Base-by-base conservation (phyloP, 164 flowering plant species). In the Vitis rotundifolia region DNA sequence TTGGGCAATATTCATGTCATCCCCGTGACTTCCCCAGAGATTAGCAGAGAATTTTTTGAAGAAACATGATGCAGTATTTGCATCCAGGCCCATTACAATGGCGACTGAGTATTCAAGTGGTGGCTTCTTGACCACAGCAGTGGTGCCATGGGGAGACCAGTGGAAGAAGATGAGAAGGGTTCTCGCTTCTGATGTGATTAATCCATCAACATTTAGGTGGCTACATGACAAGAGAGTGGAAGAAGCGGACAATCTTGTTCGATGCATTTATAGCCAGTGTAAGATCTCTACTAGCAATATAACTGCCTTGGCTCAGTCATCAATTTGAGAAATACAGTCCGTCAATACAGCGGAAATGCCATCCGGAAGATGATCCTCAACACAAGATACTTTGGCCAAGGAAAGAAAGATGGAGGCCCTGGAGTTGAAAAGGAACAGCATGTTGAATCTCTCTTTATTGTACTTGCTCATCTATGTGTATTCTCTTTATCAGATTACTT, bases 81-180 rank as follows among this genome's bases (percentile, higher is more conserved):
- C 74, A 0, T 69, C 79, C 9, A 57, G 82, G 50, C 82, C 82
- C 0, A 6, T 53, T 4, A 51, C 70, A 0, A 67, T 79, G 64
- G 67, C 75, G 2, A 19, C 77, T 0, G 52, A 60, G 5, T 2
- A 29, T n/a, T 60, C 61, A 7, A 76, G 75, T 28, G 1, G 57
- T 9, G 74, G 79, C 0, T 76, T 61, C 69, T 52, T 73, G 64
- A 28, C 72, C 3, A 29, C 68, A 8, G 67, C 47, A 10, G 12
- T 67, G 11, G 54, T 51, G 1, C 82, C 82, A 0, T 57, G 28
- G 47, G 79, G 77, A 12, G 77, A 73, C 3, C 82, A 76, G 26
- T 79, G 79, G 82, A 73, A 64, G 75, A 79, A 79, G 51, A 79
- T 76, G 82, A 73, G 68, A 19, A 79, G 59, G 28, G 68, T 67